Evolutionary conservation across 306 rosid species (phyloP), one percentile per base, ranked within the genome.

Genomic region (Cucurbita argyrosperma): DNA sequence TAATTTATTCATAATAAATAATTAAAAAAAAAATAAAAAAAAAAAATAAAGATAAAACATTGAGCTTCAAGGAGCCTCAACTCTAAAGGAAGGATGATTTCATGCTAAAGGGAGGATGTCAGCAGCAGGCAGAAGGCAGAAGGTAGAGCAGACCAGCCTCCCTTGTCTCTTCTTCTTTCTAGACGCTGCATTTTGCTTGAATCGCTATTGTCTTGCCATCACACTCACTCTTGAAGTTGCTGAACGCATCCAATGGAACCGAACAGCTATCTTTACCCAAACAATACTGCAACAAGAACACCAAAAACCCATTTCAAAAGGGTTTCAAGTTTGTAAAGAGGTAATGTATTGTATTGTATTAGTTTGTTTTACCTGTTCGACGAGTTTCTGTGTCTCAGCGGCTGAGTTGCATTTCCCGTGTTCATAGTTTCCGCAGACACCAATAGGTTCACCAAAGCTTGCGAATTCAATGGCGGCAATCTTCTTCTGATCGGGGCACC

Each of bases 361-460:
- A 13, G 61, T 61, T 60, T 35, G 0, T 35, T 19, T 62, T 66
- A 86, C 89, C 83, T 83, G 72, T 75, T 84, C 86, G 37, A 84
- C 91, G 2, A 88, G 37, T 43, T 75, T 38, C 76, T 81, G 78
- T 5, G 90, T 3, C 0, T 12, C 61, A 0, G 74, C 46, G 1
- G 79, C 67, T 35, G 18, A 6, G 52, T 78, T 13, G 82, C 97
- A 94, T 11, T 65, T 81, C 0, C 99, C 99, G 18, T 64, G 0
- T 4, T 0, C 4, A 37, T 8, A 91, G 18, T 0, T 3, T 64
- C 99, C 99, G 54, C 99, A 94, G 0, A 5, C 13, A 15, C 99
- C 99, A 0, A 13, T 12, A 2, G 97, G 90, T 40, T 87, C 80
- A 1, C 99, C 99, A 2, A 56, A 94, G 90, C 97, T 89, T 7